Evolutionary conservation across 352 stramenopile species (phyloP), one percentile per base, ranked within the genome.

Genomic region (Sclerospora graminicola): DNA sequence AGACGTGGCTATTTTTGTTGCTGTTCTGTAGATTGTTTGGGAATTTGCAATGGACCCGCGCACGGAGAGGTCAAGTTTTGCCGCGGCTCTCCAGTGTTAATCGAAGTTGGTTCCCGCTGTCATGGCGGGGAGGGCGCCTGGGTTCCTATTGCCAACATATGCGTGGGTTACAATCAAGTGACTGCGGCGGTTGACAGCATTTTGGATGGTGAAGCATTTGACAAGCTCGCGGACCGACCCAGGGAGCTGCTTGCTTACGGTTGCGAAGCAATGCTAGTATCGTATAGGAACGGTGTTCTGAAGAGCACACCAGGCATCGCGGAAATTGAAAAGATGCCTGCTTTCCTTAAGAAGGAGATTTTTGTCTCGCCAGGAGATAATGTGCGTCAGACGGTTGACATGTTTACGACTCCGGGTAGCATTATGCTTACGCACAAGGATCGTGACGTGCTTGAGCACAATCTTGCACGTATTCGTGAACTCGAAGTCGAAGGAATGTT

Each of bases 31-130:
- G 71, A 92, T 44, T 70, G 73, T 2, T 40, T 92, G 42, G 77
- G 80, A 13, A 77, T 92, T 41, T 62, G 60, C 29, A 81, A 89
- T 31, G 80, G 80, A 13, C 77, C 80, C 10, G 80, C 72, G 2
- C 77, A 92, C 43, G 77, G 80, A 37, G 80, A 92, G 44, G 80
- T 92, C 21, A 92, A 92, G 52, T 85, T 92, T 47, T 92, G 80
- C 49, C 66, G 63, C 19, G 74, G 78, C 2, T 69, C 75, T 0
- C 91, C 90, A 0, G 95, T 96, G 50, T 66, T 98, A 16, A 96
- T 98, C 18, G 93, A 98, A 57, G 92, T 98, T 36, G 95, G 95
- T 33, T 91, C 91, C 30, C 83, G 95, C n/a, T 96, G 88, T 57
- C 93, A 98, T 58, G 95, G 93, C 15, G 95, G 89, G 16, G 90